Conservation (phyloP, 2,329 filamentous ascomycete species). For the Aspergillus fischeri region DNA sequence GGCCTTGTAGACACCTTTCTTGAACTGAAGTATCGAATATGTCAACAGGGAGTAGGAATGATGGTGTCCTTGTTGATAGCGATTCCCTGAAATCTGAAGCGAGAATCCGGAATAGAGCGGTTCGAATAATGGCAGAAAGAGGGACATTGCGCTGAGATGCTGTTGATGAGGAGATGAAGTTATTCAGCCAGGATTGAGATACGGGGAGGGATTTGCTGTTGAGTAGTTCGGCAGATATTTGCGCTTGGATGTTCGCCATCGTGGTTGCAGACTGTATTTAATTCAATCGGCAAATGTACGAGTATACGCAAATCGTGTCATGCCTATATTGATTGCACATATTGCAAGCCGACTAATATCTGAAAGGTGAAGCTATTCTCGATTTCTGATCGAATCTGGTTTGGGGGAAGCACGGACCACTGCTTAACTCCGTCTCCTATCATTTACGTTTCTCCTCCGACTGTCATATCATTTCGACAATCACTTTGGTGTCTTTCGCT, state of each 20-base stretch:
- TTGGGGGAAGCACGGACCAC: constrained; percentile 22
- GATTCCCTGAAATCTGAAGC: constrained; percentile 69
- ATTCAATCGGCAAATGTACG: background rate
- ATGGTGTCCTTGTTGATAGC: constrained; percentile 46
- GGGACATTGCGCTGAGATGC: constrained; percentile 54
- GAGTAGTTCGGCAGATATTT: constrained; percentile 52
- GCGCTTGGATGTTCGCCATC: constrained; percentile 27
- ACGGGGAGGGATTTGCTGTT: constrained; percentile 53
- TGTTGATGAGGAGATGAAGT: constrained; percentile 55
- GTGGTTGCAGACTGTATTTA: background rate
- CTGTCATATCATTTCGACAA: background rate
- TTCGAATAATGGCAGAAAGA: constrained; percentile 68
- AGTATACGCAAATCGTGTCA: background rate
- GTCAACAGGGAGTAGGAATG: constrained; percentile 52
- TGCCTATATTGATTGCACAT: background rate
- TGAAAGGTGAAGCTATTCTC: constrained; percentile 1
- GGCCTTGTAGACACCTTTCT: constrained; percentile 54
- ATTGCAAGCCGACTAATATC: background rate
- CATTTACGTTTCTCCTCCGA: background rate
- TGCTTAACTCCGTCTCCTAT: constrained; percentile 17
- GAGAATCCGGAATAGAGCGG: constrained; percentile 75
- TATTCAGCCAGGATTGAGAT: constrained; percentile 59
- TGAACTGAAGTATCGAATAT: constrained; percentile 52
- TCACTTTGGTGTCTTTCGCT: background rate
- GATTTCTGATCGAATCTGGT: background rate